phyloP scores from a whole-genome alignment of 2,329 filamentous ascomycete genomes.

The Furcasterigmium furcatum region DNA sequence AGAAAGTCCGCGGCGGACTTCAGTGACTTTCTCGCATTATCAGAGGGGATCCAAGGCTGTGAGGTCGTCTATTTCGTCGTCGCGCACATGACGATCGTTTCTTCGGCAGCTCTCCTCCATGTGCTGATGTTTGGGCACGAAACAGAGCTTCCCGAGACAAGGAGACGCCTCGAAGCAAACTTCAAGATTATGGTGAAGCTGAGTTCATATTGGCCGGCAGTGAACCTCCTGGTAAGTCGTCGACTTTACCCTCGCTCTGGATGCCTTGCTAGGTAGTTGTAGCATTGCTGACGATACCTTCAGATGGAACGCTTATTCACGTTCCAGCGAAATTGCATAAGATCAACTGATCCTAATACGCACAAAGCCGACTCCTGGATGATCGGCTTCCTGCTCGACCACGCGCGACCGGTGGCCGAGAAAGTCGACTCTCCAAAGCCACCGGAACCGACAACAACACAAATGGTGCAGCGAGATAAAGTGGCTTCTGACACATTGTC shows the following conservation, averaged over 20 bases:
- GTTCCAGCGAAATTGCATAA: constrained; percentile 10
- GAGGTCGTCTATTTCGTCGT: constrained; percentile 26
- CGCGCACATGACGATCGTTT: constrained; percentile 29
- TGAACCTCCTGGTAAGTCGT: constrained; percentile 4
- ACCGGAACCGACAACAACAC: neutral
- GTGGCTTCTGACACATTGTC: neutral
- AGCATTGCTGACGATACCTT: neutral
- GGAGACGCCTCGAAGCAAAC: constrained; percentile 8
- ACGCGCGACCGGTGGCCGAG: constrained; percentile 9
- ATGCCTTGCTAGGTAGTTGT: no score
- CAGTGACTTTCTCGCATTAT: constrained; percentile 1
- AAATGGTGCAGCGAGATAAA: neutral
- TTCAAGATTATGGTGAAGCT: constrained; percentile 12
- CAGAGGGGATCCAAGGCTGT: constrained; percentile 12
- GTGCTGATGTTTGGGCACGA: constrained; percentile 24
- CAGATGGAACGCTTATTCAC: constrained; percentile 7
- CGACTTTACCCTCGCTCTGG: no score
- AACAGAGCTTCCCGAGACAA: constrained; percentile 3
- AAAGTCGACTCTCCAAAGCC: neutral
- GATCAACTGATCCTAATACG: constrained; percentile 3
- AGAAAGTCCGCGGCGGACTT: neutral
- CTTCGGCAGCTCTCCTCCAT: constrained; percentile 28
- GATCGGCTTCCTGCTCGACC: constrained; percentile 11
- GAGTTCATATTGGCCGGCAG: constrained; percentile 9
- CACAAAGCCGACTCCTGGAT: constrained; percentile 11